Base-by-base conservation (phyloP, 1,139 yeast species). In the Taiozyma sp. region DNA sequence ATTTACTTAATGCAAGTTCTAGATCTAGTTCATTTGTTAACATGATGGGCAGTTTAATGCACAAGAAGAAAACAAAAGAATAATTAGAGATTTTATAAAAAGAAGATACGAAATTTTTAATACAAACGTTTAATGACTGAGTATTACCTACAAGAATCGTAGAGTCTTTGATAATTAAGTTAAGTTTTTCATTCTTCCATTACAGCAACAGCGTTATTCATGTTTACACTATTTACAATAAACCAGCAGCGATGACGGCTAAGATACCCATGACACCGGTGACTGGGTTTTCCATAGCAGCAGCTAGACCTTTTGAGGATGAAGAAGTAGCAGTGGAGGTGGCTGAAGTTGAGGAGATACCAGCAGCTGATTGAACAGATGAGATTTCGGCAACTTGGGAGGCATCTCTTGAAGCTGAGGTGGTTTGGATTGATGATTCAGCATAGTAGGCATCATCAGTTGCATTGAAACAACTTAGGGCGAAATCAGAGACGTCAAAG, bases 401-500 rank as follows among this genome's bases (percentile, higher is more conserved):
- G 29, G 59, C 49, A 42, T 50, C 53, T 45, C 56, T 55, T 4
- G 55, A 49, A 43, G 57, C 56, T 34, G 56, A 51, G 19, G 58
- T 58, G 29, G 61, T 55, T 42, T 56, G 56, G 24, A 58, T 56
- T 8, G 63, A 58, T 19, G 59, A 53, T 47, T 50, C 61, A n/a
- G 51, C 16, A 59, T 68, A 68, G 59, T 66, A 68, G 50, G 63
- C 60, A 49, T 67, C 63, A 50, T 66, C 63, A 44, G 75, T 67
- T 48, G 72, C 72, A 56, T 71, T 71, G 68, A 71, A 71, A 61
- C 75, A 71, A 45, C 64, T 53, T 37, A 61, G 50, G 9, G 74
- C 70, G 48, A 52, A 61, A 42, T 64, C 65, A 11, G 71, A 55
- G 43, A 63, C 58, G 46, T 66, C 63, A 56, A 71, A 71, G 39